Evolutionary conservation across 2,329 filamentous ascomycete species (phyloP).

Genomic region (Phialocephala subalpina): DNA sequence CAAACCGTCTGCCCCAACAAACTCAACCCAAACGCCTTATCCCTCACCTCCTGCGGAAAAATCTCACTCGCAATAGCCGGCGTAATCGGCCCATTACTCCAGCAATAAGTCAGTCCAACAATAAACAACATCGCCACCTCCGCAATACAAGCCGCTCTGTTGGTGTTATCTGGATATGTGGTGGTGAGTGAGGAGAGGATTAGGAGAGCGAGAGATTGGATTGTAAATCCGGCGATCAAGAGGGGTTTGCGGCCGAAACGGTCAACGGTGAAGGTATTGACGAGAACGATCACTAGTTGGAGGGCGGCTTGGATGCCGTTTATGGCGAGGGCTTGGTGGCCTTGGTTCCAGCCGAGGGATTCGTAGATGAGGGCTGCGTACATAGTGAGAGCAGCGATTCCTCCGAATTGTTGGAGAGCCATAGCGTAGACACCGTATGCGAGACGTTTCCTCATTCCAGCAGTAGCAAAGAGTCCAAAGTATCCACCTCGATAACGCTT

Average conservation of each 20-base stretch:
- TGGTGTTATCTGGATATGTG: slow-evolving; percentile 47
- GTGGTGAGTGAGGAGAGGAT: slow-evolving; percentile 49
- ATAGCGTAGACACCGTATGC: slow-evolving; percentile 71
- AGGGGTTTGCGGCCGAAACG: slow-evolving; percentile 74
- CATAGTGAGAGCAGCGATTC: slow-evolving; percentile 75
- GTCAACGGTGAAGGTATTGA: slow-evolving; percentile 77
- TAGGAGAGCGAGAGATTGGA: slow-evolving; percentile 47
- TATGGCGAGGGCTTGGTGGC: slow-evolving; percentile 72
- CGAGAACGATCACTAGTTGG: slow-evolving; percentile 65
- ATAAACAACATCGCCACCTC: slow-evolving; percentile 53
- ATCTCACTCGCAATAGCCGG: slow-evolving; percentile 48
- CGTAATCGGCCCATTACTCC: slow-evolving; percentile 50
- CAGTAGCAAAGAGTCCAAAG: slow-evolving; percentile 73
- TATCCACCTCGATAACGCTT: slow-evolving; percentile 67
- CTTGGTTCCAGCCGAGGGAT: slow-evolving; percentile 64
- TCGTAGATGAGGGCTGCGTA: slow-evolving; percentile 77
- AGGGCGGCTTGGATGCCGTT: slow-evolving; percentile 77
- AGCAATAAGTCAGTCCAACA: slow-evolving; percentile 51
- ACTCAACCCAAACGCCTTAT: slow-evolving; percentile 48
- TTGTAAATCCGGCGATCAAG: slow-evolving; percentile 65
- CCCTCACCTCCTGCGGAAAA: slow-evolving; percentile 51
- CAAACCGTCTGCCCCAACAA: slow-evolving; percentile 49
- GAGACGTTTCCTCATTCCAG: slow-evolving; percentile 72
- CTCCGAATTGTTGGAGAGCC: slow-evolving; percentile 75
- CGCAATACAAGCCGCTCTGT: slow-evolving; percentile 48